Percentiles rank a stretch among this genome's conserved stretches.
phyloP scores from a whole-genome alignment of 148 eudicot genomes.

The Camellia sinensis region DNA sequence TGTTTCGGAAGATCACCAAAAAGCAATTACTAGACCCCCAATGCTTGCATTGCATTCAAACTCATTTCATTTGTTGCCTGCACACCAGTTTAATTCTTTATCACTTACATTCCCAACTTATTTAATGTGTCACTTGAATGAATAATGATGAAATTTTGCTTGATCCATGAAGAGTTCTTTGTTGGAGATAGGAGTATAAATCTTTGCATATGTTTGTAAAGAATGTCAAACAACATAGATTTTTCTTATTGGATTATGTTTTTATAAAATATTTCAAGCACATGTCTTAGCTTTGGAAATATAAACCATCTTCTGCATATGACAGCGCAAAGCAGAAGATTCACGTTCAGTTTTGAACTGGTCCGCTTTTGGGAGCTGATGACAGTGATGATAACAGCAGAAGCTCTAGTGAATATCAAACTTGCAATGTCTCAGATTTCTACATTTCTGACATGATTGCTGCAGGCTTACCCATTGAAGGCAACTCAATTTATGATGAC shows the following conservation, averaged over 20 bases:
- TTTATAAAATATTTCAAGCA: not conserved
- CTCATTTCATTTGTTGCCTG: not conserved
- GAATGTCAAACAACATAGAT: not conserved
- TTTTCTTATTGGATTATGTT: not conserved
- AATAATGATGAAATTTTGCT: not conserved
- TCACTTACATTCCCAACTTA: not conserved
- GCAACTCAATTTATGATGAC: conserved; percentile 41
- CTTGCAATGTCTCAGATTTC: conserved; percentile 76
- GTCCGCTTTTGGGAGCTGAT: conserved; percentile 34
- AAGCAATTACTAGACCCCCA: not conserved
- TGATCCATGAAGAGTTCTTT: not conserved
- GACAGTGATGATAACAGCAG: conserved; percentile 72
- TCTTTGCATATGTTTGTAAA: not conserved
- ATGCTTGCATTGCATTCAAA: not conserved
- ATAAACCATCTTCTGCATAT: not conserved
- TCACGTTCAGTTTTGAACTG: not conserved
- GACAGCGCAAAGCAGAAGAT: not conserved
- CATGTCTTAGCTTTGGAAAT: not conserved
- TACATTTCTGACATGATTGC: conserved; percentile 71
- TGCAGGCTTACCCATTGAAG: conserved; percentile 55
- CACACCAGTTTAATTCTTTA: not conserved
- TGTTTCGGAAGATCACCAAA: not conserved
- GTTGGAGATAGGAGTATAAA: not conserved
- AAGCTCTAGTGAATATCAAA: conserved; percentile 61
- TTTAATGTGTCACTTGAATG: not conserved